Percentiles rank a stretch among this genome's conserved stretches.
These are phyloP conservation scores for Pseudoneurospora amorphoporcata DNA, from an alignment of 495 filamentous ascomycete genomes.

Conservation along the genomic window DNA sequence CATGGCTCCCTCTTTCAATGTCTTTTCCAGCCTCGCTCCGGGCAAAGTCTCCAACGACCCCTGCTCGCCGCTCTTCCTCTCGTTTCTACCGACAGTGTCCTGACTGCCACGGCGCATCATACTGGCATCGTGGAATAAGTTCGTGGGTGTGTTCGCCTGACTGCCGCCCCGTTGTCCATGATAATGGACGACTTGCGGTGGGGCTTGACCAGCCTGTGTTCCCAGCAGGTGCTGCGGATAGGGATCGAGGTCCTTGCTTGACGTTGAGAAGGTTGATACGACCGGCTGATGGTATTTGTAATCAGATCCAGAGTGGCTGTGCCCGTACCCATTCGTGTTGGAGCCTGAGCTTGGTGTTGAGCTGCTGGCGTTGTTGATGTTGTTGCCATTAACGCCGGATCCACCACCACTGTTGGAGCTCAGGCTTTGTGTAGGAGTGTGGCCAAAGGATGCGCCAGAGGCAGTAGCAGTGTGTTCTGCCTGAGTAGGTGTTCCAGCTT, in stretches of 20 bases:
- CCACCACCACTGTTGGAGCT: constrained; percentile 22
- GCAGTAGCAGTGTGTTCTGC: constrained; percentile 29
- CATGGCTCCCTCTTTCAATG: neutral
- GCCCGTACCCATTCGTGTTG: neutral
- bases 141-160: constrained; percentile 50
- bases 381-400: constrained; percentile 1
- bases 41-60: constrained; percentile 27
- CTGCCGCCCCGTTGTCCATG: constrained; percentile 49
- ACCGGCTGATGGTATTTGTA: constrained; percentile 55
- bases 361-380: constrained; percentile 12
- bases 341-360: constrained; percentile 10
- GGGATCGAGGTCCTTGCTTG: constrained; percentile 61
- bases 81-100: constrained; percentile 19
- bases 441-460: constrained; percentile 18
- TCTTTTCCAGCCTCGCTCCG: constrained; percentile 20
- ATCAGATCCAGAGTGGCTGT: neutral
- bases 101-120: constrained; percentile 30
- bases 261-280: constrained; percentile 66
- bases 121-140: constrained; percentile 27
- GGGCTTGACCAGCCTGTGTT: constrained; percentile 45
- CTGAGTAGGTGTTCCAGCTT: constrained; percentile 47
- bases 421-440: constrained; percentile 28
- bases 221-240: constrained; percentile 56
- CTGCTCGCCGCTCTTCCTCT: constrained; percentile 19
- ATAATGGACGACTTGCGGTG: constrained; percentile 53